Conservation (phyloP, 306 rosid genomes). For the Begonia loranthoides region DNA sequence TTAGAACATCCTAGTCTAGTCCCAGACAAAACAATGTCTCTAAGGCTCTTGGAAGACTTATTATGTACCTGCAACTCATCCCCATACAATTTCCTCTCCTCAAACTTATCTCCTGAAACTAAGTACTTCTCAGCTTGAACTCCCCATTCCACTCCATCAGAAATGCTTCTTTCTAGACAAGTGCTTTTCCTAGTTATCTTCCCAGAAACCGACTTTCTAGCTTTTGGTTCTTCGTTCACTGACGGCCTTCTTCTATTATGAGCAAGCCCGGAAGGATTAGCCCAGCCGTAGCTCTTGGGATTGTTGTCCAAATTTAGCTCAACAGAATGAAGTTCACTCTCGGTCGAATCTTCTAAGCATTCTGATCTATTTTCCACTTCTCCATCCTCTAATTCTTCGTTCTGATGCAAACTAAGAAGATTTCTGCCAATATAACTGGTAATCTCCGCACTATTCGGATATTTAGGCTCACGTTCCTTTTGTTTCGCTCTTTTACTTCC, state of each 20-base stretch:
- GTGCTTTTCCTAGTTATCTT: constrained; percentile 62
- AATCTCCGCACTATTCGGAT: constrained; percentile 49
- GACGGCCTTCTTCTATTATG: constrained; percentile 44
- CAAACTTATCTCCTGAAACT: constrained; percentile 47
- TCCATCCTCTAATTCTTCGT: constrained; percentile 60
- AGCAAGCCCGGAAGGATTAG: constrained; percentile 34
- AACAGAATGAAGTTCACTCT: constrained; percentile 88
- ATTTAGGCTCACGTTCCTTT: constrained; percentile 5
- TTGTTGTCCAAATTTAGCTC: constrained; percentile 85
- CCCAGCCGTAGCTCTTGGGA: constrained; percentile 62
- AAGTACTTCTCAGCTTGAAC: constrained; percentile 47
- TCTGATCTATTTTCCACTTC: constrained; percentile 69
- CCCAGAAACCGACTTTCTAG: constrained; percentile 58
- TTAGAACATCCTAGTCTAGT: constrained; percentile 47
- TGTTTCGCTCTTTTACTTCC: constrained; percentile 40
- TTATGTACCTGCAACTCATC: constrained; percentile 48
- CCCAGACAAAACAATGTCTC: constrained; percentile 61
- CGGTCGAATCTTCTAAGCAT: constrained; percentile 58
- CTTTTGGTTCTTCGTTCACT: constrained; percentile 39
- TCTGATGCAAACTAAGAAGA: constrained; percentile 29
- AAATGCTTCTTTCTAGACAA: constrained; percentile 78
- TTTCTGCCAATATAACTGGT: constrained; percentile 50
- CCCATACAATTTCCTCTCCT: constrained; percentile 54
- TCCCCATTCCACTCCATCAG: constrained; percentile 82
- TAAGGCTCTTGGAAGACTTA: constrained; percentile 57